Evolutionary conservation across 75 land plant species (phyloP).

Genomic region (Cryptomeria japonica): DNA sequence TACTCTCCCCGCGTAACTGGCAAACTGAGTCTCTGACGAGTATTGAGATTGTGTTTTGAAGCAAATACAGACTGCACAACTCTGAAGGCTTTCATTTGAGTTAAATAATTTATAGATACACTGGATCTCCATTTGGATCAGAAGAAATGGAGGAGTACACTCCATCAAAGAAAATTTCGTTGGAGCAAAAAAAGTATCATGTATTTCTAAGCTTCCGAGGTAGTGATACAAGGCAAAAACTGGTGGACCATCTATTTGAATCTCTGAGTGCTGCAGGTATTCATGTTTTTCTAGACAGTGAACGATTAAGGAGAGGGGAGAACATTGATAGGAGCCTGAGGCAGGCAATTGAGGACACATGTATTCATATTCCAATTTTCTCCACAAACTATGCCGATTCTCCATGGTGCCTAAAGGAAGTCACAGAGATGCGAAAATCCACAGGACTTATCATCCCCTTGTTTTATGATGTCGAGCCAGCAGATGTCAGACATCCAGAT

Average conservation of each 20-base stretch:
- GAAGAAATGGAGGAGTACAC: background rate
- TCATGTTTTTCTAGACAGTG: conserved; percentile 9
- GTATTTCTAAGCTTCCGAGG: conserved; percentile 17
- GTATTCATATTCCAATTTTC: conserved; percentile 7
- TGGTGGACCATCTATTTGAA: conserved; percentile 1
- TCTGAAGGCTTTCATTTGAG: background rate
- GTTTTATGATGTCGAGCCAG: background rate
- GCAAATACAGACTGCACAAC: background rate
- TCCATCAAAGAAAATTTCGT: background rate
- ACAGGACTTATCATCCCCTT: background rate
- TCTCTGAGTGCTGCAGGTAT: conserved; percentile 2
- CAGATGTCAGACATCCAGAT: background rate
- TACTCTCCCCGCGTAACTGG: no score
- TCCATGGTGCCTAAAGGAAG: conserved; percentile 11
- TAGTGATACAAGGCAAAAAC: background rate
- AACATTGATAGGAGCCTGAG: background rate
- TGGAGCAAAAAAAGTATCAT: background rate
- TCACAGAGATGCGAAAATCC: conserved; percentile 2
- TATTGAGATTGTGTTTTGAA: no score
- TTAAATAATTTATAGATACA: no score
- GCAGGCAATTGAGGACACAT: background rate
- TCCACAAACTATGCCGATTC: conserved; percentile 11
- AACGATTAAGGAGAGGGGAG: conserved; percentile 6
- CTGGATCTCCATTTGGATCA: no score
- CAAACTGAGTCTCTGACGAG: no score